These are phyloP conservation scores for Pseudophaeomoniella oleicola DNA, from an alignment of 2,329 filamentous ascomycete species.

Conservation along the genomic window DNA sequence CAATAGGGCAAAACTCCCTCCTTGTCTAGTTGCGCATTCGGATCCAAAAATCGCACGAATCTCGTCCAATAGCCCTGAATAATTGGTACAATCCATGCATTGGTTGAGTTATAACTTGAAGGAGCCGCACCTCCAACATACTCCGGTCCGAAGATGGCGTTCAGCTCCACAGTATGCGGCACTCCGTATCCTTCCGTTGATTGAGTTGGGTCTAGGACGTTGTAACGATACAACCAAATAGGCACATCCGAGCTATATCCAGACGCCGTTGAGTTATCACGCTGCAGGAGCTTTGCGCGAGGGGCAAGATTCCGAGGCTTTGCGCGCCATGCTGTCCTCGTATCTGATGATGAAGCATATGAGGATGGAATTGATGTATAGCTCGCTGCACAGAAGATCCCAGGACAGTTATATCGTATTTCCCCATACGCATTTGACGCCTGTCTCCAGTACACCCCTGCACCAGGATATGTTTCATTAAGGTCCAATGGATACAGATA, in stretches of 20 bases:
- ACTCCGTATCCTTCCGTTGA: conserved; percentile 45
- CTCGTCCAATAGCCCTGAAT: conserved; percentile 62
- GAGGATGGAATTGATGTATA: conserved; percentile 9
- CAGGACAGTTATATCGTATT: conserved; percentile 50
- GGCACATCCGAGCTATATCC: too few relatives aligned
- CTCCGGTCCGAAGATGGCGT: conserved; percentile 52
- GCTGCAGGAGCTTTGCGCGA: too few relatives aligned
- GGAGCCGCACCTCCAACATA: conserved; percentile 37
- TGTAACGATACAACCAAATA: conserved; percentile 57
- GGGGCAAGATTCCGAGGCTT: too few relatives aligned
- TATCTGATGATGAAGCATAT: not conserved
- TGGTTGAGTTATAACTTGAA: conserved; percentile 38
- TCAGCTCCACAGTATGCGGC: conserved; percentile 51
- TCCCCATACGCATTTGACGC: conserved; percentile 47
- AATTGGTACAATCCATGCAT: conserved; percentile 42
- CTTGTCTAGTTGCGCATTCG: conserved; percentile 45
- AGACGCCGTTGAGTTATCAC: too few relatives aligned
- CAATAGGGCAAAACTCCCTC: not conserved
- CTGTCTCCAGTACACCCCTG: conserved; percentile 44
- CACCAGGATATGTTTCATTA: conserved; percentile 29
- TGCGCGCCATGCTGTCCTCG: too few relatives aligned
- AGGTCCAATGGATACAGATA: conserved; percentile 44
- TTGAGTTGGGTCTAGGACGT: conserved; percentile 45
- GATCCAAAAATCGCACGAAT: conserved; percentile 53
- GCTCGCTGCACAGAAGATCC: conserved; percentile 36